These are phyloP conservation scores for Cystobasidium slooffiae DNA, from an alignment of 1,284 basidiomycete species.

Conservation along the genomic window DNA sequence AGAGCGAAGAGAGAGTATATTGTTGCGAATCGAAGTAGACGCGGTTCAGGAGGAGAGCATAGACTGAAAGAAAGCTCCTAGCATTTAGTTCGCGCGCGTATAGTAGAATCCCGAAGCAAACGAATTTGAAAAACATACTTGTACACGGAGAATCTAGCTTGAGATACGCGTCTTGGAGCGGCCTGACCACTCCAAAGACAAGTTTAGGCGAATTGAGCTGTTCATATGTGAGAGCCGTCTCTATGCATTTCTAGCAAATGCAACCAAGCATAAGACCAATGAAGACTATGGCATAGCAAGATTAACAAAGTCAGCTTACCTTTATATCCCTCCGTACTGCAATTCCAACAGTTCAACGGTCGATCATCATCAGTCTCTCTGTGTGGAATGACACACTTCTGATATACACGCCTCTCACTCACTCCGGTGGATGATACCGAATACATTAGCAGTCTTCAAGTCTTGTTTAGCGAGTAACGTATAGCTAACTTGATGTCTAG, in stretches of 20 bases:
- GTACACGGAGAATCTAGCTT: conserved; percentile 40
- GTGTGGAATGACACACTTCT: not conserved
- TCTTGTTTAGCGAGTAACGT: conserved; percentile 35
- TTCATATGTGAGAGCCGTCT: conserved; percentile 42
- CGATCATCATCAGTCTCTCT: not conserved
- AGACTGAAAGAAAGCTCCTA: conserved; percentile 14
- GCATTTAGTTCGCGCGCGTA: not conserved
- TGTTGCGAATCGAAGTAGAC: conserved; percentile 42
- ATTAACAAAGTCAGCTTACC: not conserved
- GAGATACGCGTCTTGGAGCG: conserved; percentile 41
- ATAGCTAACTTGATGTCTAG: conserved; percentile 24
- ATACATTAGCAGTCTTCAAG: conserved; percentile 35
- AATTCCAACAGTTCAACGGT: not conserved
- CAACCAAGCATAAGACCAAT: not conserved
- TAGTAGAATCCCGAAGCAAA: not conserved
- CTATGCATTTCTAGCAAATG: conserved; percentile 42
- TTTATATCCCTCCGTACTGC: conserved; percentile 43
- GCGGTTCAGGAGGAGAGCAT: conserved; percentile 43
- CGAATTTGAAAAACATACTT: conserved; percentile 12
- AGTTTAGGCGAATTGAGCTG: conserved; percentile 40
- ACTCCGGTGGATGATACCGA: conserved; percentile 44
- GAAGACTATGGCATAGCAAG: not conserved
- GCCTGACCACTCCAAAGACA: conserved; percentile 35
- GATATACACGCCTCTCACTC: not conserved
- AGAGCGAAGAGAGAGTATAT: conserved; percentile 26